Base-by-base conservation (phyloP, 257 asterid genomes). In the Penstemon davidsonii region DNA sequence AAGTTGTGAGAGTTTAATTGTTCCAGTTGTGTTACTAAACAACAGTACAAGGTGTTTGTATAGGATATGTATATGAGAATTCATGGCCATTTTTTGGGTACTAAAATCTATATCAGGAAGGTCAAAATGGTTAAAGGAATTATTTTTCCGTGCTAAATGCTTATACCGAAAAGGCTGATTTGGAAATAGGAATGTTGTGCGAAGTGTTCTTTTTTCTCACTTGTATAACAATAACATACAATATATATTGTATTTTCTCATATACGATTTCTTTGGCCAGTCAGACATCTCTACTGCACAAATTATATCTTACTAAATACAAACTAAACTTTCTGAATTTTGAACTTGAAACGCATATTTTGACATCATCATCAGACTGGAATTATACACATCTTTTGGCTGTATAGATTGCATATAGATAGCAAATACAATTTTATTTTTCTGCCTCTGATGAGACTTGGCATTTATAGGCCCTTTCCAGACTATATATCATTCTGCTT, bases 41-140 rank as follows among this genome's bases (percentile, higher is more conserved):
- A 25, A 25, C 33, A 33, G 11, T 1, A 2, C 18, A 72, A 64
- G 5, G 55, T 60, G 9, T 25, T 37, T 13, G 61, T 64, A 36
- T 7, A 25, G 25, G 62, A 60, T 39, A 46, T 42, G 46, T 40
- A 58, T 60, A 64, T 13, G 68, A 50, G 39, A 49, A 11, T 56
- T 19, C 18, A 12, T 55, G 44, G 41, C 8, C 13, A 41, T 25
- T 25, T 25, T 5, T 66, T 13, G 50, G 70, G 61, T 36, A 36
- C n/a, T 51, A 18, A 40, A 10, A 18, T 18, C 52, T 18, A 12
- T 10, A 44, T 42, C 33, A 62, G 55, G 44, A n/a, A 25, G 67
- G 51, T 68, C 50, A 46, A 12, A 37, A 42, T 55, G 5, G 25
- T 55, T 19, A 56, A 56, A n/a, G 36, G 54, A 40, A 36, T 44